Conservation (phyloP, 2,329 filamentous ascomycete species). For the Fusarium proliferatum region DNA sequence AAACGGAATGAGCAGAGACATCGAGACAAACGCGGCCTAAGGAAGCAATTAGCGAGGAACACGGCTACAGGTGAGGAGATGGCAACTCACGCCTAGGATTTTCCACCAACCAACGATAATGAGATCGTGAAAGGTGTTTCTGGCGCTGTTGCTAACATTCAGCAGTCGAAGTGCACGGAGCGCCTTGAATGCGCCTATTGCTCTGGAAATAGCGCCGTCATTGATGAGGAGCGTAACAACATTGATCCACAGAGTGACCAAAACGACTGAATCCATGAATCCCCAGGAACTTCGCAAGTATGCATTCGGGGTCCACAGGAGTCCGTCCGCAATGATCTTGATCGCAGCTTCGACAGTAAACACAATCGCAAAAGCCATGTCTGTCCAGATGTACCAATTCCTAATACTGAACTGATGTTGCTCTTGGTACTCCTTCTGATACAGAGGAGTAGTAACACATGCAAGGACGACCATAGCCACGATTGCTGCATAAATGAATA, state of each 20-base stretch:
- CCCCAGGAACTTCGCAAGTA: slow-evolving; percentile 98
- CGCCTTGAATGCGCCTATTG: slow-evolving; percentile 96
- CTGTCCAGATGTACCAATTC: slow-evolving; percentile 97
- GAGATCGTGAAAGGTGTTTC: slow-evolving; percentile 96
- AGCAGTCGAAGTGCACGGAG: slow-evolving; percentile 89
- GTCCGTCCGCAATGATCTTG: slow-evolving; percentile 94
- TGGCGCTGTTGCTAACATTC: slow-evolving; percentile 95
- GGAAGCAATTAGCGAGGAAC: background rate
- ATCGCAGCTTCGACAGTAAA: slow-evolving; percentile 89
- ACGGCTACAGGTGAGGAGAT: background rate
- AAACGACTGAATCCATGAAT: slow-evolving; percentile 90
- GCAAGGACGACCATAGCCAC: slow-evolving; percentile 98
- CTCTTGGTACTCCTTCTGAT: slow-evolving; percentile 87
- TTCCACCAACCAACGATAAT: slow-evolving; percentile 96
- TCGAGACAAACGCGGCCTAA: slow-evolving; percentile 86
- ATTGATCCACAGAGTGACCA: slow-evolving; percentile 95
- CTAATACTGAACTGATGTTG: slow-evolving; percentile 67
- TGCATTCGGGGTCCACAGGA: slow-evolving; percentile 96
- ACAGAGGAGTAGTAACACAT: slow-evolving; percentile 93
- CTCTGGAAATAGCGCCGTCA: slow-evolving; percentile 86
- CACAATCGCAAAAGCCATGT: slow-evolving; percentile 86
- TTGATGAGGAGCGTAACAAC: slow-evolving; percentile 84
- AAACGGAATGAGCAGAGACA: slow-evolving; percentile 94
- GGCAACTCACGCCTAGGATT: slow-evolving; percentile 77
- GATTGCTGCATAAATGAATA: slow-evolving; percentile 92